These are phyloP conservation scores for Colletotrichum sidae DNA, from an alignment of 2,329 filamentous ascomycete species.

Conservation along the genomic window DNA sequence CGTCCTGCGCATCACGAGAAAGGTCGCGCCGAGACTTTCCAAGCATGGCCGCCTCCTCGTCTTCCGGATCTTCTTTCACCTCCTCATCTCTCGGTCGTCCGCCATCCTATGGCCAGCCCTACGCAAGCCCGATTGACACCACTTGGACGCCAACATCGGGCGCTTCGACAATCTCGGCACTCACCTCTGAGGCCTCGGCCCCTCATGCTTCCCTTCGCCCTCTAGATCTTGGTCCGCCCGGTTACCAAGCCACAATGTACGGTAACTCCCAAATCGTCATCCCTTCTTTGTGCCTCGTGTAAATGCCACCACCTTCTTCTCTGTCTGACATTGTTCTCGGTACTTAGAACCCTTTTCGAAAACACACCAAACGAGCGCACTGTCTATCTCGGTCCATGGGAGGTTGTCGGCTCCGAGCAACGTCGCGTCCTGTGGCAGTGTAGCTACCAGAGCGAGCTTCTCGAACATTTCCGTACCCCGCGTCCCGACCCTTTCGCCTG, in stretches of 20 bases:
- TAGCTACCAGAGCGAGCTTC: constrained; percentile 62
- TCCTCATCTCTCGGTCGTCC: constrained; percentile 58
- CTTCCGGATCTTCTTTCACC: constrained; percentile 61
- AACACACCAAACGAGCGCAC: constrained; percentile 61
- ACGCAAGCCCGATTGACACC: constrained; percentile 57
- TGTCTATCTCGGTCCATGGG: constrained; percentile 66
- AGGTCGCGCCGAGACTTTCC: constrained; percentile 44
- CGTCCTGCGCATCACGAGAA: constrained; percentile 42
- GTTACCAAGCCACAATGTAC: constrained; percentile 67
- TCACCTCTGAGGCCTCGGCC: constrained; percentile 53
- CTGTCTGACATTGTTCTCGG: constrained; percentile 26
- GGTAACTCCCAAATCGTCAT: constrained; percentile 27
- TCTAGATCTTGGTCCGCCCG: constrained; percentile 64
- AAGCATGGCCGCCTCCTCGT: constrained; percentile 56
- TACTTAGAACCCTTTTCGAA: constrained; percentile 60
- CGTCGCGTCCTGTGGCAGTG: constrained; percentile 65
- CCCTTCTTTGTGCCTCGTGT: constrained; percentile 14
- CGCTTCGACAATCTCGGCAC: constrained; percentile 57
- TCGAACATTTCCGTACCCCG: constrained; percentile 62
- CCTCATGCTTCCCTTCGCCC: constrained; percentile 55
- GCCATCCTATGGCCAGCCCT: constrained; percentile 54
- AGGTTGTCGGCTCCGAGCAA: constrained; percentile 59
- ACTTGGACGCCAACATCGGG: constrained; percentile 59
- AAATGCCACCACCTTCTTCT: constrained; percentile 10
- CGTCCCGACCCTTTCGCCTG: neutral